These are phyloP conservation scores for Pseudogymnoascus sp. DNA, from an alignment of 2,329 filamentous ascomycete genomes.

Conservation along the genomic window DNA sequence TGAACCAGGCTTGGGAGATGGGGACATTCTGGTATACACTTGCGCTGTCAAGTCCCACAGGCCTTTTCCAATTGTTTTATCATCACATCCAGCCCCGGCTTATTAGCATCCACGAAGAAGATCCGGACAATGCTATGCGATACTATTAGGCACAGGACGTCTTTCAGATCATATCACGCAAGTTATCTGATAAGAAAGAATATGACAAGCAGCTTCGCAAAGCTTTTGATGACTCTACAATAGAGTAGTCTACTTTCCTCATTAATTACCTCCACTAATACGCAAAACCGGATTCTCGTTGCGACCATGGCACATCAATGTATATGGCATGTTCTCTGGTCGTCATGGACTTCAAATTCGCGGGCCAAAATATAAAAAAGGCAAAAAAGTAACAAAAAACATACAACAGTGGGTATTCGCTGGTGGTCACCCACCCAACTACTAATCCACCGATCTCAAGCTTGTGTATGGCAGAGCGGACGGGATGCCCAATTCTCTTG, in stretches of 20 bases:
- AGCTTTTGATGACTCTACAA: slow-evolving; percentile 12
- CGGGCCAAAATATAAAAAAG: too few relatives aligned
- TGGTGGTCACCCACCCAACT: too few relatives aligned
- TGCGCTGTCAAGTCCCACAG: slow-evolving; percentile 19
- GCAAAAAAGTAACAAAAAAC: too few relatives aligned
- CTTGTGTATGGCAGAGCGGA: too few relatives aligned
- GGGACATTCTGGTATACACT: slow-evolving; percentile 22
- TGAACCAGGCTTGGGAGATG: slow-evolving; percentile 17
- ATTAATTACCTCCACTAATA: not conserved
- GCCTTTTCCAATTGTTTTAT: slow-evolving; percentile 19
- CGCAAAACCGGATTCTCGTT: too few relatives aligned
- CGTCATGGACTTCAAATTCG: too few relatives aligned
- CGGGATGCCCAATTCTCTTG: too few relatives aligned
- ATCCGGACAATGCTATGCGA: slow-evolving; percentile 12
- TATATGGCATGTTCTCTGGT: too few relatives aligned
- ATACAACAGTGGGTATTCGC: too few relatives aligned
- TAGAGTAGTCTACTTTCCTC: not conserved
- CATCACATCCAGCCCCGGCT: slow-evolving; percentile 20
- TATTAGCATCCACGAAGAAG: slow-evolving; percentile 9
- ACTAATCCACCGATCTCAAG: too few relatives aligned
- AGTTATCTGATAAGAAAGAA: slow-evolving; percentile 12
- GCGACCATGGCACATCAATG: too few relatives aligned
- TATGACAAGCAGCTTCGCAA: slow-evolving; percentile 13
- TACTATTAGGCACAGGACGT: slow-evolving; percentile 13
- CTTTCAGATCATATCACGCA: slow-evolving; percentile 7